Conservation (phyloP, 1,284 basidiomycete genomes). For the Phylloporus sp. region DNA sequence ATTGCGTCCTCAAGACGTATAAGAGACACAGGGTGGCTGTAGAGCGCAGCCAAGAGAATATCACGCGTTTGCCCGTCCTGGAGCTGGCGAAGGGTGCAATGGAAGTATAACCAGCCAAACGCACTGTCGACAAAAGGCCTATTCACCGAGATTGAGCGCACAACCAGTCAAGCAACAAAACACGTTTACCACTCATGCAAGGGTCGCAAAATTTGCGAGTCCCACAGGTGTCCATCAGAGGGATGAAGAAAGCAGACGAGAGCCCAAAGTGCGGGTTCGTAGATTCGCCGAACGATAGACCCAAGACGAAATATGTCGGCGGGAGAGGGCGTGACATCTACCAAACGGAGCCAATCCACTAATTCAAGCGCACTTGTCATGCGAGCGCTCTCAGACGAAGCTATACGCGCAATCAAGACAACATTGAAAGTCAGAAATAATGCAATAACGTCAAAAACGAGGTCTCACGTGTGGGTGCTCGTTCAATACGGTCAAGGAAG, state of each 20-base stretch:
- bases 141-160: constrained; percentile 3
- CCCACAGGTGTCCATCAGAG: constrained; percentile 51
- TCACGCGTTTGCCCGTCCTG: constrained; percentile 29
- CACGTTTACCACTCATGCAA: constrained; percentile 43
- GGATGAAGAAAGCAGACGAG: constrained; percentile 56
- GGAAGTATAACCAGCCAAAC: constrained; percentile 57
- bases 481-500: constrained; percentile 54
- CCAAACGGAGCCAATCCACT: constrained; percentile 66
- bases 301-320: constrained; percentile 52
- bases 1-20: constrained; percentile 46
- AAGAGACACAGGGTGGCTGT: constrained; percentile 32
- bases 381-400: constrained; percentile 42
- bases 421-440: not conserved
- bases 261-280: constrained; percentile 51
- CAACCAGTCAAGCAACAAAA: not conserved
- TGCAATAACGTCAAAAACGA: not conserved
- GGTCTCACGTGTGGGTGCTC: constrained; percentile 50
- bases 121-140: constrained; percentile 30
- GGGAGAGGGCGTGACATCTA: constrained; percentile 44
- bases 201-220: constrained; percentile 27
- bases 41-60: constrained; percentile 43
- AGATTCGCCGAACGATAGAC: constrained; percentile 48
- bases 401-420: constrained; percentile 34
- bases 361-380: constrained; percentile 57
- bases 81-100: constrained; percentile 41